Evolutionary conservation across 257 asterid species (phyloP).

Genomic region (Linderniella brevidens): DNA sequence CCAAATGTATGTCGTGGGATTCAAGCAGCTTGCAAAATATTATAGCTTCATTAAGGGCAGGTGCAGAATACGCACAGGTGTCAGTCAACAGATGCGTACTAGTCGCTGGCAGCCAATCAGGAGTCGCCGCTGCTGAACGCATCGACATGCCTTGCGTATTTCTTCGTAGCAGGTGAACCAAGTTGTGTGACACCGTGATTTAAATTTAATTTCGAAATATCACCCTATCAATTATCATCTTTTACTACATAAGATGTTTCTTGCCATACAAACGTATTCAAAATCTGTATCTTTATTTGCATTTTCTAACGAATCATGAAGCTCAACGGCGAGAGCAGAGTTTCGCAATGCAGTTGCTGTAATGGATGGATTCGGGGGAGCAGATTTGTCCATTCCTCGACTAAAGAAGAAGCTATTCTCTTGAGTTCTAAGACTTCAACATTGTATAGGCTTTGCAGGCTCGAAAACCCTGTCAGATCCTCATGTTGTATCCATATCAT

Average conservation of each 20-base stretch:
- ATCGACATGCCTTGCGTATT: conserved; percentile 74
- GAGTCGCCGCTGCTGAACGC: conserved; percentile 73
- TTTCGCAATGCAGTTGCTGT: conserved; percentile 48
- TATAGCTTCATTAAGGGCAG: conserved; percentile 75
- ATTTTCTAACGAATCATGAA: conserved; percentile 15
- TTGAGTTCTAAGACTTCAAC: no score
- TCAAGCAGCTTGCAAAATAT: conserved; percentile 45
- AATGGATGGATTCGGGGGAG: conserved; percentile 84
- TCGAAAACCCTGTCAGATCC: no score
- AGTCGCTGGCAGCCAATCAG: conserved; percentile 74
- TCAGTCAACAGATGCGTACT: conserved; percentile 48
- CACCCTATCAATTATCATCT: neutral
- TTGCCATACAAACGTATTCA: neutral
- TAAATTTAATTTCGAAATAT: neutral
- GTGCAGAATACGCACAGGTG: conserved; percentile 54
- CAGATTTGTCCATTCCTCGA: conserved; percentile 49
- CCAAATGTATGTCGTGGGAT: neutral
- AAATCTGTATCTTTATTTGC: conserved; percentile 4
- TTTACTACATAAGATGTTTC: neutral
- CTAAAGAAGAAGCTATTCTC: conserved; percentile 17
- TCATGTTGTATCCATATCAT: no score
- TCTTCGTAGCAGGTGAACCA: conserved; percentile 75
- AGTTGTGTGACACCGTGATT: neutral
- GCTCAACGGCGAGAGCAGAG: conserved; percentile 75
- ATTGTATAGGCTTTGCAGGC: no score